Base-by-base conservation (phyloP, 805 yeast genomes). In the Candida maesae region DNA sequence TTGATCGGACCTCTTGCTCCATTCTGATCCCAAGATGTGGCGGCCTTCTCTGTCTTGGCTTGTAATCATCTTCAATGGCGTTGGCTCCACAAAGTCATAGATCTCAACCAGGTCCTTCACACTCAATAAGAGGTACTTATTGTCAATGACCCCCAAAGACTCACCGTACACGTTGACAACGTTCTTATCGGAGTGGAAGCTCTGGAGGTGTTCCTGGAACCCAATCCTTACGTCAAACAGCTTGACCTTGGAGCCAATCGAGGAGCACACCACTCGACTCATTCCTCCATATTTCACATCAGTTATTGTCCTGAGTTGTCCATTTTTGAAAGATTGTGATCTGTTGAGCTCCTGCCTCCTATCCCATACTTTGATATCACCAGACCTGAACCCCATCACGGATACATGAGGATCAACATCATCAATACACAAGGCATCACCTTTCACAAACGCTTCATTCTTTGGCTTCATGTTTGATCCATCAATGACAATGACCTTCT, bases 351-450 rank as follows among this genome's bases (percentile, higher is more conserved):
- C 16, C n/a, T 34, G 25, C 20, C 60, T 44, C 9, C 23, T 21
- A 42, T 56, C 60, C 50, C 54, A 44, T 1, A 41, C 10, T 24
- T 32, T 39, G 2, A 55, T 23, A 2, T 19, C 11, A 1, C 56
- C 56, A 21, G 47, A 48, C 30, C 59, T 48, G 18, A 36, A 39
- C 1, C 61, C 61, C 9, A 52, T 11, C 17, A 34, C 10, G 25
- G 25, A 44, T 13, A 28, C 14, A 36, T 17, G 16, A 12, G 17
- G 33, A 15, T 33, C 44, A 3, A 19, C 29, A 16, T 33, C 35
- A 30, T 51, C 56, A 6, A 49, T 20, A 6, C 49, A 28, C 13
- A 55, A 33, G 2, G 50, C 47, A 36, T 52, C 56, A n/a, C 55
- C 53, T 9, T 33, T 29, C 1, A 39, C 16, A 6, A 23, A 11